Evolutionary conservation across 768 basidiomycete genomes (phyloP), one percentile per base, ranked within the genome.

Genomic region (Lanmaoa rubissima): DNA sequence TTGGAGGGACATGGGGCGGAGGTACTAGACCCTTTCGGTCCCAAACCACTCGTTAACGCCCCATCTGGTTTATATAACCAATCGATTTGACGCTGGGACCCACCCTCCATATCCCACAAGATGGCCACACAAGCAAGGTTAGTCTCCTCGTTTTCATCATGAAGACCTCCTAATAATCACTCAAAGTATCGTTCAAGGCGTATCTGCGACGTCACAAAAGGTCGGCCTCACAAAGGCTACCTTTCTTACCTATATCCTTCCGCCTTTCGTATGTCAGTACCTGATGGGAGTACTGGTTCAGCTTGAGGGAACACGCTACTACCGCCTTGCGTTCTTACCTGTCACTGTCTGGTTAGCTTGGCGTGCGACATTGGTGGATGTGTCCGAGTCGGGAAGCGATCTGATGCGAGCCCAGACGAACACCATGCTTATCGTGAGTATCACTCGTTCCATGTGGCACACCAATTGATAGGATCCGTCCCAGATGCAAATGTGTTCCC

Each of bases 281-380:
- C 62, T 68, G 38, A 79, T 80, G 47, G 84, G 81, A 9, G 69
- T 82, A n/a, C 75, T 86, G 35, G 81, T 84, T 19, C 72, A 82
- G 34, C 67, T 78, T 65, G 73, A 51, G 78, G 82, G 14, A 66
- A 77, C 55, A n/a, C 54, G 50, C 3, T 56, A 66, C 4, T 66
- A 79, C 54, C 80, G 84, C 19, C 55, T 83, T 50, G 78, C 79
- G 5, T 51, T 85, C 9, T 68, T 85, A 5, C 81, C 83, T 5
- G 54, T 80, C 44, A 71, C 78, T 5, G 53, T 82, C 6, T 79
- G 75, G 72, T 59, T 71, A 0, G 67, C 78, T 14, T 83, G 78
- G 63, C 75, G 77, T 14, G 78, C 77, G 5, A 69, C 52, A 1
- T 47, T 52, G 1, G 51, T 71, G 6, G 69, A 72, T 19, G 6